Percentiles rank a stretch among this genome's conserved stretches.
Conservation (phyloP, 495 filamentous ascomycete genomes). For the Penicillium cosmopolitanum region DNA sequence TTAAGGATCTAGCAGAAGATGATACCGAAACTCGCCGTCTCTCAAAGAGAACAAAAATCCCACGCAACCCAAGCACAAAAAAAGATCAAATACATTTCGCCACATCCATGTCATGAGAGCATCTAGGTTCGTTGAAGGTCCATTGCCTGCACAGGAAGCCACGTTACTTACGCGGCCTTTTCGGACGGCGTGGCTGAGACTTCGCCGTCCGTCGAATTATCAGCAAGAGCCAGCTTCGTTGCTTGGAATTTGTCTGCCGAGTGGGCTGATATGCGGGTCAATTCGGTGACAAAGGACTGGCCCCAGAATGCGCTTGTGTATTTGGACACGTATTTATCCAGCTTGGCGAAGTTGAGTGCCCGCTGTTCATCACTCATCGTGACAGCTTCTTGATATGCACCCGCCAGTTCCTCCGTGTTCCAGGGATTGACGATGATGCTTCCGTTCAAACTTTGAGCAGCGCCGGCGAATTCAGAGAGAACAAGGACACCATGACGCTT, state of each 20-base stretch:
- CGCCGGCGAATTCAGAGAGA: constrained; percentile 93
- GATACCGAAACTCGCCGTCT: constrained; percentile 11
- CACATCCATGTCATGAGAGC: constrained; percentile 35
- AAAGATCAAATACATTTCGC: constrained; percentile 35
- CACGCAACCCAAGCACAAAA: constrained; percentile 19
- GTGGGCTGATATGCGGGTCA: constrained; percentile 67
- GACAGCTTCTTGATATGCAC: constrained; percentile 90
- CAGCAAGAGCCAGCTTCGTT: constrained; percentile 32
- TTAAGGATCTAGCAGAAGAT: constrained; percentile 3
- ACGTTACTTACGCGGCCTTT: constrained; percentile 14
- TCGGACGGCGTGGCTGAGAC: constrained; percentile 8
- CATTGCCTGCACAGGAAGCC: neutral
- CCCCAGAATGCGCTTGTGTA: constrained; percentile 99
- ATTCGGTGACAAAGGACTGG: constrained; percentile 86
- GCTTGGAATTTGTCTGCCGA: constrained; percentile 48
- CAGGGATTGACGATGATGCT: constrained; percentile 94
- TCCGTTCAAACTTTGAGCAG: constrained; percentile 90
- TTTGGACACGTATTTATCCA: constrained; percentile 93
- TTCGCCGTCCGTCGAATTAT: constrained; percentile 16
- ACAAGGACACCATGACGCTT: constrained; percentile 90
- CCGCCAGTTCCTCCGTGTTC: constrained; percentile 95
- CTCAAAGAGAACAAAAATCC: constrained; percentile 9
- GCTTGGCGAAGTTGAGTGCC: constrained; percentile 80
- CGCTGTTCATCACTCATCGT: constrained; percentile 90
- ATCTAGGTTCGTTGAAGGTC: constrained; percentile 26